Evolutionary conservation across 495 filamentous ascomycete genomes (phyloP).

Genomic region (Antarctomyces pellizariae): DNA sequence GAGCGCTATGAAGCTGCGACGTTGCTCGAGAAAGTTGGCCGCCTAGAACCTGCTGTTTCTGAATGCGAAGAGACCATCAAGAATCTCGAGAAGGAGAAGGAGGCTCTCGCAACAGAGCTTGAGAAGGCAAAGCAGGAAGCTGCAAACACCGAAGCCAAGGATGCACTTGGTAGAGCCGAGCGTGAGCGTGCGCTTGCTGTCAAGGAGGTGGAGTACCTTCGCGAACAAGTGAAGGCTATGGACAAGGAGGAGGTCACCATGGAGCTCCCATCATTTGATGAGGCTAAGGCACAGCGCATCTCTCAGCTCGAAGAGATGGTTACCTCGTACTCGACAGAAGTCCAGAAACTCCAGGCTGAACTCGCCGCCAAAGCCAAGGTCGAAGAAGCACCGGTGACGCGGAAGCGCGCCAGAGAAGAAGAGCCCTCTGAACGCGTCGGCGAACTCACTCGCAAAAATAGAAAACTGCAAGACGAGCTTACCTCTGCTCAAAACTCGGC

Average conservation of each 20-base stretch:
- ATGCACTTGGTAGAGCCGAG: constrained; percentile 47
- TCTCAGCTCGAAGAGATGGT: constrained; percentile 64
- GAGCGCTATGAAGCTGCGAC: constrained; percentile 58
- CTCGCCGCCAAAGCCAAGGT: constrained; percentile 34
- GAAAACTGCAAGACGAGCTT: constrained; percentile 60
- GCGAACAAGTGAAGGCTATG: constrained; percentile 77
- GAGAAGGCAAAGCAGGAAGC: constrained; percentile 37
- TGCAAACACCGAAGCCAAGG: constrained; percentile 30
- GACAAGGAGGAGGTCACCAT: constrained; percentile 77
- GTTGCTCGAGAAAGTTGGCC: constrained; percentile 54
- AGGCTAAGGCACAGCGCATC: constrained; percentile 51
- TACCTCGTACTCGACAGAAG: constrained; percentile 70
- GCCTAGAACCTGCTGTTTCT: constrained; percentile 50
- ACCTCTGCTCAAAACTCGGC: constrained; percentile 39
- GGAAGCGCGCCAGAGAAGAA: constrained; percentile 37
- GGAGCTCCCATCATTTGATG: constrained; percentile 52
- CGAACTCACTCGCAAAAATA: constrained; percentile 60
- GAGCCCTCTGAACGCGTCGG: constrained; percentile 57
- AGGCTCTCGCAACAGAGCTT: constrained; percentile 34
- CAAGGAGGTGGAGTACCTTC: constrained; percentile 84
- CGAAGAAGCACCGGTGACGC: constrained; percentile 8
- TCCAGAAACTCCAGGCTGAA: constrained; percentile 47
- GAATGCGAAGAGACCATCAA: constrained; percentile 63
- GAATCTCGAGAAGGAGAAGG: constrained; percentile 42
- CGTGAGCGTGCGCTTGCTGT: constrained; percentile 62